A percentile compares a stretch with the other conserved stretches of the same genome.
phyloP scores from a whole-genome alignment of 371 early-diverging fungal genomes.

The Mucor plumbeus region DNA sequence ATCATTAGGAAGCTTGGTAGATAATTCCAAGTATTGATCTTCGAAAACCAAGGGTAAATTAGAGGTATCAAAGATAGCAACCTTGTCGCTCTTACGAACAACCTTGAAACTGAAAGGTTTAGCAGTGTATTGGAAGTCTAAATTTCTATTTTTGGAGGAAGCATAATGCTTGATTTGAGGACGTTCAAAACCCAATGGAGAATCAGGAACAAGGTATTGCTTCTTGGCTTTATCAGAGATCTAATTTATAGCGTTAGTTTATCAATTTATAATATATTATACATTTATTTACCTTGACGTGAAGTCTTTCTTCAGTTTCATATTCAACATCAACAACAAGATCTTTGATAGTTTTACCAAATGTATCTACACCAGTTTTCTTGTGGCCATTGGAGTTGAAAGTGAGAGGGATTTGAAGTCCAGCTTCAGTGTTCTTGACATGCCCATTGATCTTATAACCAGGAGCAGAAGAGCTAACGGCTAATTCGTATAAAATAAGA shows the following conservation, averaged over 20 bases:
- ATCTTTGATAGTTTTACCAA: slow-evolving; percentile 50
- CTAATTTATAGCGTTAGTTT: slow-evolving; percentile 1
- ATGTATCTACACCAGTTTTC: slow-evolving; percentile 20
- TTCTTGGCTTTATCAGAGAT: slow-evolving; percentile 53
- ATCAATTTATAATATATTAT: background rate
- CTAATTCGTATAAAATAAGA: slow-evolving; percentile 1
- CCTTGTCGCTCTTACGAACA: slow-evolving; percentile 48
- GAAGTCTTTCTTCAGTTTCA: slow-evolving; percentile 54
- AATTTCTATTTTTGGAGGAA: slow-evolving; percentile 37
- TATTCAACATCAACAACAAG: slow-evolving; percentile 54
- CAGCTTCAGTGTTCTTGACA: slow-evolving; percentile 32
- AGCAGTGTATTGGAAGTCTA: slow-evolving; percentile 48
- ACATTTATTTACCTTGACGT: slow-evolving; percentile 44
- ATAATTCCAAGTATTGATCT: slow-evolving; percentile 72
- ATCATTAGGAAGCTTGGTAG: slow-evolving; percentile 51
- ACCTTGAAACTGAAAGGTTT: slow-evolving; percentile 64
- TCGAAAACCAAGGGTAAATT: slow-evolving; percentile 67
- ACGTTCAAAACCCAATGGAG: slow-evolving; percentile 44
- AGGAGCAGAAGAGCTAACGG: slow-evolving; percentile 26
- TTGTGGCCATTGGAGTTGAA: slow-evolving; percentile 13
- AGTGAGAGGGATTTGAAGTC: slow-evolving; percentile 38
- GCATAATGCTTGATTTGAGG: slow-evolving; percentile 16
- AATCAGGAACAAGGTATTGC: slow-evolving; percentile 62
- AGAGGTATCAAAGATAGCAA: slow-evolving; percentile 63
- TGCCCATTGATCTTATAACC: slow-evolving; percentile 41